These are phyloP conservation scores for Penicillium chermesinum DNA, from an alignment of 495 filamentous ascomycete species.

Conservation along the genomic window DNA sequence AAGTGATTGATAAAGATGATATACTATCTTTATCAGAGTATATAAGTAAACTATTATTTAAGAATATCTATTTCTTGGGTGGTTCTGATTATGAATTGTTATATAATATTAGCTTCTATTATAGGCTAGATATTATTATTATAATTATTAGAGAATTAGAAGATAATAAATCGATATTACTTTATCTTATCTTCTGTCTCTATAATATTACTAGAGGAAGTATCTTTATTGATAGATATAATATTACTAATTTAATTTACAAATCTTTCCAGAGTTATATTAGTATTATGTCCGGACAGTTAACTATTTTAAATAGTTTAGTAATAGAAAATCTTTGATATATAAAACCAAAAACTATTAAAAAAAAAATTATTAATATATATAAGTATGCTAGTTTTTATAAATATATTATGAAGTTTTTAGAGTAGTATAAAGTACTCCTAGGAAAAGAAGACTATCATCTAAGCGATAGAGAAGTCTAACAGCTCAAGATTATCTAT, in stretches of 20 bases:
- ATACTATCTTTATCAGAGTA: background rate
- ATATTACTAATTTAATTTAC: slow-evolving; percentile 63
- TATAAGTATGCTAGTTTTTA: slow-evolving; percentile 66
- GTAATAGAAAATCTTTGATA: slow-evolving; percentile 74
- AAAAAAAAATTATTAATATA: slow-evolving; percentile 63
- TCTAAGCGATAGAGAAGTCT: slow-evolving; percentile 69
- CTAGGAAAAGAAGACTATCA: slow-evolving; percentile 62
- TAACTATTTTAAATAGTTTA: slow-evolving; percentile 65
- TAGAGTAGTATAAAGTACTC: slow-evolving; percentile 55
- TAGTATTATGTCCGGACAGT: slow-evolving; percentile 65
- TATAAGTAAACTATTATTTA: slow-evolving; percentile 25
- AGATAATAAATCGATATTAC: slow-evolving; percentile 69
- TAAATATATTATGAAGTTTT: slow-evolving; percentile 60
- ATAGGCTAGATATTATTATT: slow-evolving; percentile 57
- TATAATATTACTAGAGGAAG: slow-evolving; percentile 62
- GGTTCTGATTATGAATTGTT: slow-evolving; percentile 58
- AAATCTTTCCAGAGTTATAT: slow-evolving; percentile 61
- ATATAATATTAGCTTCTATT: slow-evolving; percentile 62
- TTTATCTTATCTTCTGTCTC: slow-evolving; percentile 66
- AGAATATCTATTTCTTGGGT: slow-evolving; percentile 72
- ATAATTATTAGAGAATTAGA: slow-evolving; percentile 72
- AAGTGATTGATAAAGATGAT: background rate
- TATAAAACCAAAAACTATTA: slow-evolving; percentile 53
- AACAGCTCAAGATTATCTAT: slow-evolving; percentile 70
- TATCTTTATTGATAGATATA: slow-evolving; percentile 70